Percentiles rank a stretch among this genome's conserved stretches.
phyloP scores from a whole-genome alignment of 495 filamentous ascomycete species.

The Ascobolus immersus region DNA sequence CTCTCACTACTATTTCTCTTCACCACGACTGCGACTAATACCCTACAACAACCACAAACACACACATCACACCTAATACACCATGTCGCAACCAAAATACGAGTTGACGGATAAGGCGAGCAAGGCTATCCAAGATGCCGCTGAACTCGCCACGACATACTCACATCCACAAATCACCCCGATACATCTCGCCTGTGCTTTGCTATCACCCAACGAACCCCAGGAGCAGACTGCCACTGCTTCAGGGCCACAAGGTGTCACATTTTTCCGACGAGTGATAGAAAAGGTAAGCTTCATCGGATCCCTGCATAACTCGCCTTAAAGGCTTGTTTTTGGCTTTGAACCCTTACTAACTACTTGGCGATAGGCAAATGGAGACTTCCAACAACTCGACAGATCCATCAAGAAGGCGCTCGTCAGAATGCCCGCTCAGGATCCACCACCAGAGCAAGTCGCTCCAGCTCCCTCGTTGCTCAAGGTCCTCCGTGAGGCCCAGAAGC shows the following conservation, averaged over 20 bases:
- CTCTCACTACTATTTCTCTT: no score
- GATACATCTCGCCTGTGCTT: conserved; percentile 63
- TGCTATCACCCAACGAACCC: conserved; percentile 48
- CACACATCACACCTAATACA: no score
- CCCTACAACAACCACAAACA: not conserved
- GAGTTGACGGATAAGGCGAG: conserved; percentile 81
- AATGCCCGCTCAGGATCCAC: conserved; percentile 77
- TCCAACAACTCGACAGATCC: conserved; percentile 60
- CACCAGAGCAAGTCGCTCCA: conserved; percentile 61
- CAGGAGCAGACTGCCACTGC: conserved; percentile 46
- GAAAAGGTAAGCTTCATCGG: no score
- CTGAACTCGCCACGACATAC: conserved; percentile 59
- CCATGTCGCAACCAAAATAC: conserved; percentile 24
- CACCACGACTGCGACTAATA: not conserved
- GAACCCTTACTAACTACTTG: no score
- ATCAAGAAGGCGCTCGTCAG: conserved; percentile 81
- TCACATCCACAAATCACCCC: conserved; percentile 73
- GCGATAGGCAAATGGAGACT: conserved; percentile 84
- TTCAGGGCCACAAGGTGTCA: conserved; percentile 34
- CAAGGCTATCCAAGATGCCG: conserved; percentile 65
- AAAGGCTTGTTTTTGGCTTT: no score
- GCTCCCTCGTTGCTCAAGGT: conserved; percentile 59
- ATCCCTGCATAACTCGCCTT: no score
- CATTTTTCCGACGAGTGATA: conserved; percentile 82
- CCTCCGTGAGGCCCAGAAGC: conserved; percentile 56